These are phyloP conservation scores for Mortierella sp. DNA, from an alignment of 371 early-diverging fungal species.

Conservation along the genomic window DNA sequence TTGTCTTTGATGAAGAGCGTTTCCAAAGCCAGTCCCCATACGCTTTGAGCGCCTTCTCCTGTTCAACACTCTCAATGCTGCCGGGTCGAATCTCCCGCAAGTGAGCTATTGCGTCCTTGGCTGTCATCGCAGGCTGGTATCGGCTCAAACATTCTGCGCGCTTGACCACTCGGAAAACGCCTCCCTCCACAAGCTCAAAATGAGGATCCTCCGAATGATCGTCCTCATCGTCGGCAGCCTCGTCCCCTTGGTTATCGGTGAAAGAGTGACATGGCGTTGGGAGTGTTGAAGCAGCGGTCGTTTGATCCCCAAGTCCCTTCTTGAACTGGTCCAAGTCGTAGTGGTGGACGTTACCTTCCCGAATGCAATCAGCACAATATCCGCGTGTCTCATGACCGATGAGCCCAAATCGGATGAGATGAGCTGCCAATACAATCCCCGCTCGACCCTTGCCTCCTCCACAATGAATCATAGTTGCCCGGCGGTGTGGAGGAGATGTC, in stretches of 20 bases:
- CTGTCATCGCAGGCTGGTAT: conserved; percentile 57
- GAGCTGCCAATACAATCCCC: conserved; percentile 62
- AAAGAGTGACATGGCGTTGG: conserved; percentile 26
- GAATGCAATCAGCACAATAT: conserved; percentile 41
- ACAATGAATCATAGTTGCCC: conserved; percentile 64
- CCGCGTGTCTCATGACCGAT: conserved; percentile 44
- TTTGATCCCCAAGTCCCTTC: conserved; percentile 35
- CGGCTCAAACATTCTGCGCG: conserved; percentile 54
- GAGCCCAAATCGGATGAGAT: conserved; percentile 61
- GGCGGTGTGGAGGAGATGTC: conserved; percentile 31
- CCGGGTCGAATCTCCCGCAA: conserved; percentile 61
- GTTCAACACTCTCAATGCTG: conserved; percentile 64
- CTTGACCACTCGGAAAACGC: conserved; percentile 19
- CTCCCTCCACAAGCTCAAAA: background rate
- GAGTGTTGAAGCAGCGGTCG: conserved; percentile 22
- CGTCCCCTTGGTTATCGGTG: background rate
- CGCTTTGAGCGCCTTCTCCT: conserved; percentile 60
- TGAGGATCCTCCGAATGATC: conserved; percentile 20
- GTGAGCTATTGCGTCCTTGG: conserved; percentile 59
- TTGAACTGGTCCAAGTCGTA: conserved; percentile 45
- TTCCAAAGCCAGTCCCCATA: conserved; percentile 58
- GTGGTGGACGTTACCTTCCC: conserved; percentile 31
- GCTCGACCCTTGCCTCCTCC: conserved; percentile 68
- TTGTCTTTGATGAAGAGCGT: conserved; percentile 26
- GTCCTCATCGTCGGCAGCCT: conserved; percentile 16